phyloP scores from a whole-genome alignment of 768 basidiomycete genomes.

The Termitomyces sp. region DNA sequence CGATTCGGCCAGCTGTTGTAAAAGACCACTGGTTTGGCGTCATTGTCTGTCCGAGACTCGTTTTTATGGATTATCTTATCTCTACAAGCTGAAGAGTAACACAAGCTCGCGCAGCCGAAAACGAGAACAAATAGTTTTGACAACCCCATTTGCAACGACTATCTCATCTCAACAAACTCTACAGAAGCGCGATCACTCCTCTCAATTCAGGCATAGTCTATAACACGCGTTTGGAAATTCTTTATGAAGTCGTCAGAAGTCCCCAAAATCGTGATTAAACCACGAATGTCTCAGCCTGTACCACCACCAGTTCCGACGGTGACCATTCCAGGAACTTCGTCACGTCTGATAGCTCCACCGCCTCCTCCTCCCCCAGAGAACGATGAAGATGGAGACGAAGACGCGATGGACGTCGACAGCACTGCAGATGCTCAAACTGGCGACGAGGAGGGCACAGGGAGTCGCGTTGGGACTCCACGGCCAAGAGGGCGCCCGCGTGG shows the following conservation, averaged over 20 bases:
- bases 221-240: background rate
- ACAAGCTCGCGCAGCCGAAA: too few species aligned
- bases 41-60: background rate
- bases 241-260: constrained; percentile 6
- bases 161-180: background rate
- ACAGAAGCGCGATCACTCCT: too few species aligned
- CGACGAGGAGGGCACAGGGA: constrained; percentile 21
- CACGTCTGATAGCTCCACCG: constrained; percentile 15
- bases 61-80: too few species aligned
- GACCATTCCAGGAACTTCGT: constrained; percentile 19
- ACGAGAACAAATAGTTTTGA: background rate
- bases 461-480: constrained; percentile 23
- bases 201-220: background rate
- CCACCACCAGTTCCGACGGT: constrained; percentile 14
- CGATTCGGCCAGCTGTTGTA: constrained; percentile 5
- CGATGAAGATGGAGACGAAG: constrained; percentile 27
- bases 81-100: too few species aligned
- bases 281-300: constrained; percentile 24
- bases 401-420: constrained; percentile 33
- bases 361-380: constrained; percentile 18
- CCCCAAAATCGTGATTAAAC: constrained; percentile 48
- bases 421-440: constrained; percentile 23
- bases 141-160: too few species aligned
- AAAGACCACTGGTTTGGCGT: background rate
- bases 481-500: constrained; percentile 38